Base-by-base conservation (phyloP, 2,329 filamentous ascomycete species). In the Verruconis gallopava region DNA sequence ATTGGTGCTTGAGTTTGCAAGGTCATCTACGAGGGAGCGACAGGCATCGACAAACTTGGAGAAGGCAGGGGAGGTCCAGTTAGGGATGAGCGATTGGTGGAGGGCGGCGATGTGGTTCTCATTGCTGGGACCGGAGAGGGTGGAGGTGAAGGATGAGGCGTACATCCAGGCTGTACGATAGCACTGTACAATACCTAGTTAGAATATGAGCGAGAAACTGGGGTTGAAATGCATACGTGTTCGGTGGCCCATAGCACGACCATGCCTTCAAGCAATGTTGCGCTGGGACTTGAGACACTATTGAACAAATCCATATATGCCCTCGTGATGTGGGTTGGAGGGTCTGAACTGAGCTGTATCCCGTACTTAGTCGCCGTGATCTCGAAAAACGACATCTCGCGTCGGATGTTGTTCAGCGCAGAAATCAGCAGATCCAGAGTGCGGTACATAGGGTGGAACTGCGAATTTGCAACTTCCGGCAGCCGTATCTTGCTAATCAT, bases 211-310 rank as follows among this genome's bases (percentile, higher is more conserved):
- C 18, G 19, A 18, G 9, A 30, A 13, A 4, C 5, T n/a, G 30
- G n/a, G n/a, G 21, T 9, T 21, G 11, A 3, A 2, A 14, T 17
- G 54, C 62, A 36, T 59, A 67, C 65, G 48, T 69, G 74, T 60
- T 89, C 82, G 1, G 79, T 85, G n/a, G 75, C 77, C 77, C 80
- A 88, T 18, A 86, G 71, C n/a, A 83, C 69, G 2, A 84, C 71
- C 47, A 84, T 66, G 4, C 77, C 79, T 54, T 85, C 79, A 2
- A 86, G 60, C 52, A 83, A 54, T 1, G 60, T 67, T 2, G 64
- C 63, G 5, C 63, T 65, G 0, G 68, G 60, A 39, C 67, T 66
- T 11, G 72, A 65, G 3, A 68, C 68, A n/a, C 66, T 69, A 43
- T 76, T 71, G 3, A 83, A 71, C 15, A 76, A 58, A 52, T 75